Evolutionary conservation across 2,329 filamentous ascomycete species (phyloP), one percentile per base, ranked within the genome.

Genomic region (Nothomitra cinnamomea): DNA sequence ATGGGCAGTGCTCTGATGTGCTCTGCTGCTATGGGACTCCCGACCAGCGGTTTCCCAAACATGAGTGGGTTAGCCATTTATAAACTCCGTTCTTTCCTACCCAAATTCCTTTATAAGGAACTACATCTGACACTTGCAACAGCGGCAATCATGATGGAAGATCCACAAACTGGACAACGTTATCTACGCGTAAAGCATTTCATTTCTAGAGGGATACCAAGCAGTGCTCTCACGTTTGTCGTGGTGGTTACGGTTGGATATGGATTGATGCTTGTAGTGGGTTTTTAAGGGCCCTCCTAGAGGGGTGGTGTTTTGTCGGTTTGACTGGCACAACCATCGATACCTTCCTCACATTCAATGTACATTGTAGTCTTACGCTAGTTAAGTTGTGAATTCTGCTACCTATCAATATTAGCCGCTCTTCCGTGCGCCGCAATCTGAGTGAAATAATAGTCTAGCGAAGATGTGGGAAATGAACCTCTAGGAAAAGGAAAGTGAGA

Each of bases 91-190:
- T 24, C 25, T 53, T 40, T 42, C 50, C 50, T 35, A 42, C 36
- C 57, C 43, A 38, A 13, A 48, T 45, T 32, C 55, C 58, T 53
- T 21, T 42, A 52, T n/a, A 35, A 40, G 32, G 32, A 17, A 28
- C 64, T 55, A 66, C 51, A 7, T 42, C 3, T 52, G 36, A 52
- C 21, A n/a, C 19, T 41, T 55, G 28, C 42, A 38, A 32, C 58
- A 94, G 87, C 92, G 63, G 92, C 92, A 2, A 96, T 98, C 62
- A 96, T 98, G 92, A 96, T 96, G 75, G 92, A 98, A 69, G 90
- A 98, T 62, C 78, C 86, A 0, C 77, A 83, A 58, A 94, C 89
- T 0, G 92, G 92, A 7, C 87, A 94, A 65, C 77, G 92, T 54
- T 98, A 98, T 64, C 76, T 98, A 53, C 76, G 84, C 56, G 94